Percentiles rank a stretch among this genome's conserved stretches.
Conservation (phyloP, 2,329 filamentous ascomycete genomes). For the Grosmannia huntii region DNA sequence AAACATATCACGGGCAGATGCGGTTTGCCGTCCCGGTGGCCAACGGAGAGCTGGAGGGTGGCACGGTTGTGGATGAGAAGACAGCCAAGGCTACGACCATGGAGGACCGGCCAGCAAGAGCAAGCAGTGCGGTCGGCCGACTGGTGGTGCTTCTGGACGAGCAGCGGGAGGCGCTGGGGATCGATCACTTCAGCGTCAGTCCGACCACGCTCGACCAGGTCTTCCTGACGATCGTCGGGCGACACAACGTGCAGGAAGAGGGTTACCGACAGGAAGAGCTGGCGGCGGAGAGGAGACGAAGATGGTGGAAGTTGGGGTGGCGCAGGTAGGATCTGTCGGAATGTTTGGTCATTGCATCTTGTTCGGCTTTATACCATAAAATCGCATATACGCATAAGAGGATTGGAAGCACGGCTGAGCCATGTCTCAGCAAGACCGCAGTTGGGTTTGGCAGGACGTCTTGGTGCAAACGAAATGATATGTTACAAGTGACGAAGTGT, state of each 20-base stretch:
- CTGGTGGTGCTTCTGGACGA: conserved; percentile 64
- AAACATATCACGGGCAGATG: conserved; percentile 74
- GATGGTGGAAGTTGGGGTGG: conserved; percentile 1
- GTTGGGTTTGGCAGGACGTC: not conserved
- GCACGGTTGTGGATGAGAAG: not conserved
- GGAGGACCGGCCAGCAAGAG: not conserved
- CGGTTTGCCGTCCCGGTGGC: conserved; percentile 62
- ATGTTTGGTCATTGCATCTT: too few species aligned
- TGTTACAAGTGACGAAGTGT: not conserved
- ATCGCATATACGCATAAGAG: not conserved
- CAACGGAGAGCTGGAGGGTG: conserved; percentile 12
- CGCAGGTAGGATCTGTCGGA: not conserved
- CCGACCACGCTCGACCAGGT: conserved; percentile 86
- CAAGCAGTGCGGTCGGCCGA: conserved; percentile 44
- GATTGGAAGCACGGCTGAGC: not conserved
- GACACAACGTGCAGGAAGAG: conserved; percentile 70
- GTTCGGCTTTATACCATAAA: not conserved
- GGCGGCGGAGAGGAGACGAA: conserved; percentile 9
- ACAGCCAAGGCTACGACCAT: not conserved
- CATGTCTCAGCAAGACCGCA: not conserved
- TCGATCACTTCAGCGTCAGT: conserved; percentile 78
- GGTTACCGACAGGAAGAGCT: conserved; percentile 28
- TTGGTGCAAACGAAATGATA: not conserved
- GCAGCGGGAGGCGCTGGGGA: conserved; percentile 51
- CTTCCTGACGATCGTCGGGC: conserved; percentile 72